Conservation (phyloP, 108 stramenopile genomes). For the Nitzschia sp. region DNA sequence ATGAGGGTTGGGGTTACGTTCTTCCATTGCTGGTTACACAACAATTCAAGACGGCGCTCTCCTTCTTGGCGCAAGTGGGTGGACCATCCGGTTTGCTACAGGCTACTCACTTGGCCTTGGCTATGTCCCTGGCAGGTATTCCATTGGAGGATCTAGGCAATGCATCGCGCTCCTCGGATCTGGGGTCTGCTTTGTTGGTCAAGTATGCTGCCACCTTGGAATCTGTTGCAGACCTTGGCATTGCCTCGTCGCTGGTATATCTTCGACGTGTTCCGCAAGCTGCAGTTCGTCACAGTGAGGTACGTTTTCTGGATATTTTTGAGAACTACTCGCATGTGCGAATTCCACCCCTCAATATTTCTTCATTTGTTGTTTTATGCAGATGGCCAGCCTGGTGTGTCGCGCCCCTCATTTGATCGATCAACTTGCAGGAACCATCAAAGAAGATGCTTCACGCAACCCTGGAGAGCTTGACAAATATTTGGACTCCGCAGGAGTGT, state of each 20-base stretch:
- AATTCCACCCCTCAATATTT: too few relatives aligned
- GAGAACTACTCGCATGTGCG: too few relatives aligned
- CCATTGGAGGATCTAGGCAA: slow-evolving; percentile 27
- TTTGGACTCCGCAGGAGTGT: slow-evolving; percentile 26
- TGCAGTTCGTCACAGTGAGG: slow-evolving; percentile 14
- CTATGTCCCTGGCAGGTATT: slow-evolving; percentile 16
- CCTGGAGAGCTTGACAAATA: slow-evolving; percentile 50
- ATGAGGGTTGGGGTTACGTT: slow-evolving; percentile 75
- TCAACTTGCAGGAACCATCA: slow-evolving; percentile 38
- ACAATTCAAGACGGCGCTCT: slow-evolving; percentile 69
- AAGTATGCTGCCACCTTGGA: slow-evolving; percentile 39
- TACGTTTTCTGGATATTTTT: not conserved
- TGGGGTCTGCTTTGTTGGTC: slow-evolving; percentile 41
- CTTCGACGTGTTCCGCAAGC: slow-evolving; percentile 39
- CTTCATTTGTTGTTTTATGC: not conserved
- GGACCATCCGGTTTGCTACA: slow-evolving; percentile 66
- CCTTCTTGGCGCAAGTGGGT: slow-evolving; percentile 64
- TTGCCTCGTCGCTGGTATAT: slow-evolving; percentile 45
- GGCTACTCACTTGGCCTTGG: slow-evolving; percentile 66
- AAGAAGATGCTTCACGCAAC: slow-evolving; percentile 34
- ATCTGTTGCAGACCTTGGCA: slow-evolving; percentile 15
- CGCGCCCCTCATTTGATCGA: slow-evolving; percentile 29
- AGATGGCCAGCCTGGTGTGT: slow-evolving; percentile 38
- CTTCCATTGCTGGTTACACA: slow-evolving; percentile 68
- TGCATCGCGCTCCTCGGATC: slow-evolving; percentile 12